Conservation (phyloP, 2,329 filamentous ascomycete species). For the Trichoderma pleuroti region DNA sequence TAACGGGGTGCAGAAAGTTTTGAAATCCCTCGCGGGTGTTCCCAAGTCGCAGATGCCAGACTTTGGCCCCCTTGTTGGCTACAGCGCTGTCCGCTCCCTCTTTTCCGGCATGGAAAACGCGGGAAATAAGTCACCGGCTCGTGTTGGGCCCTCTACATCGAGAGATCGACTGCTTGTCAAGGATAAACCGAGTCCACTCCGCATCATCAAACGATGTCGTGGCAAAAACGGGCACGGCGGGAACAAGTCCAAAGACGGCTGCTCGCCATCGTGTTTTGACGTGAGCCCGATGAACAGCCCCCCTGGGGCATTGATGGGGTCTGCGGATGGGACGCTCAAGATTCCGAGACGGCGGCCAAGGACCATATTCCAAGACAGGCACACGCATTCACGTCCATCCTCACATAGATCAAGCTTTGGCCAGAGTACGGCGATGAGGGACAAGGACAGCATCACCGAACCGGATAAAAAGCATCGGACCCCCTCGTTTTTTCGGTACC, state of each 20-base stretch:
- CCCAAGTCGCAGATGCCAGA: background rate
- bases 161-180: constrained; percentile 18
- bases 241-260: background rate
- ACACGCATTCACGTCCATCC: background rate
- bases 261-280: background rate
- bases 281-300: background rate
- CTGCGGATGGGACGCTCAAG: background rate
- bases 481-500: background rate
- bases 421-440: background rate
- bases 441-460: background rate
- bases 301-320: background rate
- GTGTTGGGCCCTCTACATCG: constrained; percentile 33
- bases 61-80: background rate
- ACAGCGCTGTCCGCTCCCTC: background rate
- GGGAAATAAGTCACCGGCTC: constrained; percentile 27
- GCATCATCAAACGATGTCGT: constrained; percentile 36
- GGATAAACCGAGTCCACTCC: constrained; percentile 44
- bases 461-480: background rate
- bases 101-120: constrained; percentile 35
- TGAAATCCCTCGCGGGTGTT: background rate
- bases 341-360: constrained; percentile 11
- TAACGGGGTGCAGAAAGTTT: background rate
- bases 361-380: background rate
- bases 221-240: background rate
- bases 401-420: background rate